Conservation (phyloP, 495 filamentous ascomycete species). For the Tuber microsphaerosporum region DNA sequence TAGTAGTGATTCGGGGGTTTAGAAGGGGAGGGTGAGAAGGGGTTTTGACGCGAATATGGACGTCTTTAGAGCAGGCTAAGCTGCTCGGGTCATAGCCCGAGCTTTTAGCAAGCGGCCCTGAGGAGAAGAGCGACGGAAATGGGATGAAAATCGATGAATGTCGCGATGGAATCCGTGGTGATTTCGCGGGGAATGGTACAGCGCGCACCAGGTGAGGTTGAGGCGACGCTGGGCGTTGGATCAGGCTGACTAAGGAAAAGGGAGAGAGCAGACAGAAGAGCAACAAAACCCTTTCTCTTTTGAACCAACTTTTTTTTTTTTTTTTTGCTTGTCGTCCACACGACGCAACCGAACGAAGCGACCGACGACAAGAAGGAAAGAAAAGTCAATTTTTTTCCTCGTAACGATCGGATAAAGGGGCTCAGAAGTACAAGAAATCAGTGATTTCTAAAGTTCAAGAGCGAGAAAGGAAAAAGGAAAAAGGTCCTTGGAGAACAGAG, state of each 20-base stretch:
- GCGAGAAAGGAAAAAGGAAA: neutral
- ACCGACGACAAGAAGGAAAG: neutral
- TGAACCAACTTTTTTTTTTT: neutral
- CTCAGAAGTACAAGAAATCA: neutral
- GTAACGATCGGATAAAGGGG: neutral
- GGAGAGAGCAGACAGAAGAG: neutral
- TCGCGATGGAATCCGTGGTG: conserved; percentile 39
- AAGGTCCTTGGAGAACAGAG: neutral
- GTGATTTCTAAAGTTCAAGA: neutral
- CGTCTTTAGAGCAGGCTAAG: conserved; percentile 41
- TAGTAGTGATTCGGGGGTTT: conserved; percentile 36
- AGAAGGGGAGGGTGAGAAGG: conserved; percentile 26
- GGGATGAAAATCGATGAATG: conserved; percentile 39
- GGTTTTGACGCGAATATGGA: conserved; percentile 40
- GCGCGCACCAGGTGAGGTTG: conserved; percentile 39
- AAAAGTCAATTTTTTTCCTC: neutral
- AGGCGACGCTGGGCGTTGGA: conserved; percentile 36
- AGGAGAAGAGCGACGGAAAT: conserved; percentile 33
- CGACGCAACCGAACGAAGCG: conserved; percentile 5
- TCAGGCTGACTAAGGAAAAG: conserved; percentile 35
- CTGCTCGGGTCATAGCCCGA: conserved; percentile 43
- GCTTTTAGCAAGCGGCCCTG: conserved; percentile 35
- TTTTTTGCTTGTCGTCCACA: neutral
- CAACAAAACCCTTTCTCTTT: neutral
- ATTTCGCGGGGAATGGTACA: conserved; percentile 41